Conservation (phyloP, 1,284 basidiomycete species). For the Boletus smithii region DNA sequence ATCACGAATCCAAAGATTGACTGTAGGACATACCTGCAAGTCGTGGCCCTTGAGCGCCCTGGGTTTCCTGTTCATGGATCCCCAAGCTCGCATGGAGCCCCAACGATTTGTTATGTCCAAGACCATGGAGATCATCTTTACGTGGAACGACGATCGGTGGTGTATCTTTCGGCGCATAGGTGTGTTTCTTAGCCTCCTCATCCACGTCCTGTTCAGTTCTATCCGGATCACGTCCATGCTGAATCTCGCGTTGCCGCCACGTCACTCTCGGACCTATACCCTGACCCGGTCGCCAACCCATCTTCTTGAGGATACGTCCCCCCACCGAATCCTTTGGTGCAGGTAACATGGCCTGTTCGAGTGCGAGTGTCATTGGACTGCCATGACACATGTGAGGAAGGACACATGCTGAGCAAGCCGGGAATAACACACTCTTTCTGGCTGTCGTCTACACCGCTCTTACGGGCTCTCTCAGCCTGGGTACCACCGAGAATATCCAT, state of each 20-base stretch:
- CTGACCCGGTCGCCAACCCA: slow-evolving; percentile 93
- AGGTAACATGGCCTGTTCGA: slow-evolving; percentile 60
- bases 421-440: slow-evolving; percentile 59
- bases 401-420: not conserved
- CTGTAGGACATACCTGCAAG: slow-evolving; percentile 49
- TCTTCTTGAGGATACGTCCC: slow-evolving; percentile 82
- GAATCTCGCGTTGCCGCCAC: slow-evolving; percentile 67
- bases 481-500: slow-evolving; percentile 66
- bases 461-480: slow-evolving; percentile 43
- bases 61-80: slow-evolving; percentile 9
- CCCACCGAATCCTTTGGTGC: slow-evolving; percentile 71
- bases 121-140: slow-evolving; percentile 75
- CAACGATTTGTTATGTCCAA: slow-evolving; percentile 72
- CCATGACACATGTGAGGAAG: not conserved
- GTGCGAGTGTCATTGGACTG: slow-evolving; percentile 59
- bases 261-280: slow-evolving; percentile 92
- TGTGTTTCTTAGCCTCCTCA: slow-evolving; percentile 80
- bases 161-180: slow-evolving; percentile 82
- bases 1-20: not conserved
- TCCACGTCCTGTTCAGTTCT: slow-evolving; percentile 52
- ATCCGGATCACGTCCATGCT: slow-evolving; percentile 54
- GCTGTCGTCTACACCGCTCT: slow-evolving; percentile 34
- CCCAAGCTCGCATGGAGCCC: slow-evolving; percentile 61
- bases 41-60: slow-evolving; percentile 45
- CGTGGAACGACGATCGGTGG: slow-evolving; percentile 58